These are phyloP conservation scores for Coprinopsis marcescibilis DNA, from an alignment of 768 basidiomycete species.

Conservation along the genomic window DNA sequence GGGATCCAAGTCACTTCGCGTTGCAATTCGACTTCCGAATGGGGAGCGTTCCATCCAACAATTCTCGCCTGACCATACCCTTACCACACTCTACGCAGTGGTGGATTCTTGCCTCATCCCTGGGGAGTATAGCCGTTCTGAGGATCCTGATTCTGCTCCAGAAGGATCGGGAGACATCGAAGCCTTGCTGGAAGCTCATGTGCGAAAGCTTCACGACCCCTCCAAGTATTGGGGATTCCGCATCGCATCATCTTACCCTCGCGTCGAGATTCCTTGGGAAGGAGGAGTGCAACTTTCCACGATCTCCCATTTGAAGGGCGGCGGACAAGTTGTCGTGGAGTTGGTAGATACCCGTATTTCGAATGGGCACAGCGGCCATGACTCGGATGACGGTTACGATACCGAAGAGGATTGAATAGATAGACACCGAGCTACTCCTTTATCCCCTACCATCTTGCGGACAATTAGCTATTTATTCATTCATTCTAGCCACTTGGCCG, in stretches of 20 bases:
- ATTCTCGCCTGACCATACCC: constrained; percentile 43
- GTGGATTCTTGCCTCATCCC: constrained; percentile 62
- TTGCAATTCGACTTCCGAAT: constrained; percentile 51
- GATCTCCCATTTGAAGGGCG: constrained; percentile 47
- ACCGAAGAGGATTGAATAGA: constrained; percentile 37
- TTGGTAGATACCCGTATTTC: constrained; percentile 19
- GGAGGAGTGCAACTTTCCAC: constrained; percentile 33
- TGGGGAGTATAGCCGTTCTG: constrained; percentile 25
- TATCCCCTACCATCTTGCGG: too few relatives aligned
- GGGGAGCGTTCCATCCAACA: constrained; percentile 53
- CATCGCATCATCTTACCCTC: constrained; percentile 64
- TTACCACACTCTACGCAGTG: constrained; percentile 67
- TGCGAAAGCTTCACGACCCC: constrained; percentile 14
- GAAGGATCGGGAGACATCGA: constrained; percentile 32
- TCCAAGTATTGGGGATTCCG: constrained; percentile 71
- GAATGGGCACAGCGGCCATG: constrained; percentile 16
- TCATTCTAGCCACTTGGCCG: not conserved
- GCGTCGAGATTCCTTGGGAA: constrained; percentile 53
- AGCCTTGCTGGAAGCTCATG: constrained; percentile 25
- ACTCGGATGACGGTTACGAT: constrained; percentile 50
- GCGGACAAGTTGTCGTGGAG: constrained; percentile 63
- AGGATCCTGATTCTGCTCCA: constrained; percentile 40
- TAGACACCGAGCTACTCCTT: not conserved
- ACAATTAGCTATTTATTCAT: too few relatives aligned
- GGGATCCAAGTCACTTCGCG: constrained; percentile 25